Evolutionary conservation across 2,329 filamentous ascomycete species (phyloP), one percentile per base, ranked within the genome.

Genomic region (Orbilia brochopaga): DNA sequence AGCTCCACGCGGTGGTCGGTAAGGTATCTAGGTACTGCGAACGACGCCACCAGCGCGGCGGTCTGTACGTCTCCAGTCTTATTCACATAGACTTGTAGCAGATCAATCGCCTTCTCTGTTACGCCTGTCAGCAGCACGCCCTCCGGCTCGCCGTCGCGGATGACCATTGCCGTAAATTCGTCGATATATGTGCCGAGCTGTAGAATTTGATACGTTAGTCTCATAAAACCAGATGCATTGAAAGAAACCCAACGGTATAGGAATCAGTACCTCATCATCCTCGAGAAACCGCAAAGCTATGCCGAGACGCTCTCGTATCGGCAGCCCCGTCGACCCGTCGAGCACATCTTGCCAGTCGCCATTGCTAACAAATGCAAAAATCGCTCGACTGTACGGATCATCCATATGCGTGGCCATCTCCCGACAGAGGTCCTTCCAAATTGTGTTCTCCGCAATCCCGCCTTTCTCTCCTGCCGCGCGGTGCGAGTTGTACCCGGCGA

Each of bases 31-130:
- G 90, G 90, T 64, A 87, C 86, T 75, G 88, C 89, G 78, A 90
- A 87, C 11, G 88, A 88, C 65, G 90, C 85, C 69, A 91, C 85
- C 1, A 94, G 82, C 0, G 90, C 88, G 1, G 90, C 89, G 0
- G 90, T 92, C 80, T 95, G 91, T 23, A 90, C 83, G 78, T 93
- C 90, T 77, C 87, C 84, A 78, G 89, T 91, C 75, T 88, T 89
- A 75, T 88, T 84, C 51, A 94, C 84, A 79, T 92, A 91, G 56
- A 86, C 85, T 72, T 90, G 88, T 69, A 93, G 85, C 17, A 94
- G 85, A 77, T 92, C 88, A 66, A 92, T 87, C 57, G 88, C 83
- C 59, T 83, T 82, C 74, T 91, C 88, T 1, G 87, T 87, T 69
- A 95, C 87, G 40, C 91, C 91, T 0, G 90, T 90, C 11, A 95